Evolutionary conservation across 306 rosid species (phyloP), one percentile per base, ranked within the genome.

Genomic region (Quercus robur): DNA sequence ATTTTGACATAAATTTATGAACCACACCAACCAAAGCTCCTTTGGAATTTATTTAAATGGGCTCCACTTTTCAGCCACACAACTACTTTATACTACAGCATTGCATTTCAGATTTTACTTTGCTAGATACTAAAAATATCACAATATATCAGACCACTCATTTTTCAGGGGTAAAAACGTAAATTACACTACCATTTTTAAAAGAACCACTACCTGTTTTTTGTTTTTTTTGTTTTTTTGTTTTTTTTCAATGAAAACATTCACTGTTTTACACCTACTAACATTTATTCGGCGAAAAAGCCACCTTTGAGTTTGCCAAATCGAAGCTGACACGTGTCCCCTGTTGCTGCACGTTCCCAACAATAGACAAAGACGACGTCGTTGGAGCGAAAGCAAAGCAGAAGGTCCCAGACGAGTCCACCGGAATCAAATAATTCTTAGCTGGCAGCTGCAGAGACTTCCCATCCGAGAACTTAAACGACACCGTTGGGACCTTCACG

Each of bases 371-470:
- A 1, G 87, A 1, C 79, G 94, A 84, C 81, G 91, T 2, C 84
- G 99, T 86, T 4, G 99, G 93, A 12, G 99, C 98, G 61, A 95
- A 95, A 2, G 98, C 99, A 33, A 95, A 93, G 54, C 99, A 95
- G 38, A 64, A 95, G 0, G 89, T 90, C 0, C 98, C 99, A 25
- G 84, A 5, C 0, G 71, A 15, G 6, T 95, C 97, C 66, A 93
- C 96, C 49, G 96, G 98, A 12, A 95, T 90, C 63, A 95, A 68
- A 56, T 90, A 93, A 75, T 91, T 95, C 87, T 90, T 91, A 11
- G 98, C 96, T 66, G 98, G 98, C 12, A 95, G 56, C 1, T 1
- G 0, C 89, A 88, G 86, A 0, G 81, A 14, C 63, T 81, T 85
- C 11, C 88, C 92, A 0, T 84, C 94, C 0, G 75, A 1, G 18